phyloP scores from a whole-genome alignment of 495 filamentous ascomycete genomes.

The Friedmanniomyces endolithicus region DNA sequence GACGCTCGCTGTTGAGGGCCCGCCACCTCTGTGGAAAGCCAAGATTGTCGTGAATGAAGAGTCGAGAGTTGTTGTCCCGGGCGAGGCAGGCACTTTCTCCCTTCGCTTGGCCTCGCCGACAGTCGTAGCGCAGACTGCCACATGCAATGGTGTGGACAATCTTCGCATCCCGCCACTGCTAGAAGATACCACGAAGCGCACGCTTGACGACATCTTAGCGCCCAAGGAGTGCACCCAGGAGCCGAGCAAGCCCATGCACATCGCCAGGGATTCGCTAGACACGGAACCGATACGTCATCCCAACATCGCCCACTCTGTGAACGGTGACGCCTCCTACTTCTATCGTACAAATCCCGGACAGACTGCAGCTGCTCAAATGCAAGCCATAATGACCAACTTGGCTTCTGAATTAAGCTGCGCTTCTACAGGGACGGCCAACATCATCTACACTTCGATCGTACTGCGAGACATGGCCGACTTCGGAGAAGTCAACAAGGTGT shows the following conservation, averaged over 20 bases:
- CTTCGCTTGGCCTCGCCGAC: conserved; percentile 46
- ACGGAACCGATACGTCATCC: not conserved
- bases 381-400: conserved; percentile 6
- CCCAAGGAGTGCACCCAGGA: not conserved
- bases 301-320: not conserved
- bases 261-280: not conserved
- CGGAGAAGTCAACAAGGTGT: conserved; percentile 55
- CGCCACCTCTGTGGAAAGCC: conserved; percentile 53
- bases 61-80: conserved; percentile 42
- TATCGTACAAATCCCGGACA: conserved; percentile 2
- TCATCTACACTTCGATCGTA: conserved; percentile 63
- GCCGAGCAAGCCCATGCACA: not conserved
- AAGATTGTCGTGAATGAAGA: conserved; percentile 51
- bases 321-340: not conserved
- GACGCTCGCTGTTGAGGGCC: conserved; percentile 77
- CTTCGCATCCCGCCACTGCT: conserved; percentile 1
- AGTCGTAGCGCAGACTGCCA: conserved; percentile 30
- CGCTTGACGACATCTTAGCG: not conserved
- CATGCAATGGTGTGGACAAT: not conserved
- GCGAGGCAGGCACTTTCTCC: conserved; percentile 61
- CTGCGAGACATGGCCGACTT: conserved; percentile 75
- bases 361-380: conserved; percentile 10
- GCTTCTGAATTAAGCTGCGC: not conserved
- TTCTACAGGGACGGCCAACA: conserved; percentile 26
- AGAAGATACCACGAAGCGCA: not conserved